These are phyloP conservation scores for Macrotyloma uniflorum DNA, from an alignment of 306 rosid genomes.

Conservation along the genomic window DNA sequence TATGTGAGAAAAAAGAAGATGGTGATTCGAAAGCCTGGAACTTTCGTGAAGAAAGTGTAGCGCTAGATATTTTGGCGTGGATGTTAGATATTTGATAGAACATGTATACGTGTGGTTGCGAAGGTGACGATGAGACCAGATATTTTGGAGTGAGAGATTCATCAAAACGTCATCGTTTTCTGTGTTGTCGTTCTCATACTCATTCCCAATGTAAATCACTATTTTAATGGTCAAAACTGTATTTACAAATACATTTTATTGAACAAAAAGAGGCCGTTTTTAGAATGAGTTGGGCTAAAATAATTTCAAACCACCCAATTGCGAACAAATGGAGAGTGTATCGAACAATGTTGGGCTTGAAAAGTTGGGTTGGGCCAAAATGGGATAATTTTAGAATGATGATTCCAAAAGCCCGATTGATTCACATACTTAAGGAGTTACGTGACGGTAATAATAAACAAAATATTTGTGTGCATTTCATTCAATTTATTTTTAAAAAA, in stretches of 20 bases:
- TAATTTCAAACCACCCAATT: too few relatives aligned
- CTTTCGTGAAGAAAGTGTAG: slow-evolving; percentile 40
- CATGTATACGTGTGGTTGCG: neutral
- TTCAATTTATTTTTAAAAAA: neutral
- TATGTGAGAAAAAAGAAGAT: neutral
- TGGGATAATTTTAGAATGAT: neutral
- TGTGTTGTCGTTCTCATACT: too few relatives aligned
- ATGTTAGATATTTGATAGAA: neutral
- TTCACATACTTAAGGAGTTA: neutral
- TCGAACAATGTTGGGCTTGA: neutral
- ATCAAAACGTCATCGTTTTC: too few relatives aligned
- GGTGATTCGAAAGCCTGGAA: slow-evolving; percentile 30
- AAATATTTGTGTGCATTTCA: neutral
- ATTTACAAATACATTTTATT: too few relatives aligned
- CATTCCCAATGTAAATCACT: too few relatives aligned
- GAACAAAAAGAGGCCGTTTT: too few relatives aligned
- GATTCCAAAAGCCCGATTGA: neutral
- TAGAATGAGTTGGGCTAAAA: too few relatives aligned
- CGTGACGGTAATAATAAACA: neutral
- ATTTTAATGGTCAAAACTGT: too few relatives aligned
- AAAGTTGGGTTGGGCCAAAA: neutral
- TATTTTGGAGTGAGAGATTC: neutral
- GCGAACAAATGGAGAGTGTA: too few relatives aligned
- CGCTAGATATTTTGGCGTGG: neutral
- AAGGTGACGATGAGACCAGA: neutral